These are phyloP conservation scores for Nakazawaea pomicola DNA, from an alignment of 805 yeast species.

Conservation along the genomic window DNA sequence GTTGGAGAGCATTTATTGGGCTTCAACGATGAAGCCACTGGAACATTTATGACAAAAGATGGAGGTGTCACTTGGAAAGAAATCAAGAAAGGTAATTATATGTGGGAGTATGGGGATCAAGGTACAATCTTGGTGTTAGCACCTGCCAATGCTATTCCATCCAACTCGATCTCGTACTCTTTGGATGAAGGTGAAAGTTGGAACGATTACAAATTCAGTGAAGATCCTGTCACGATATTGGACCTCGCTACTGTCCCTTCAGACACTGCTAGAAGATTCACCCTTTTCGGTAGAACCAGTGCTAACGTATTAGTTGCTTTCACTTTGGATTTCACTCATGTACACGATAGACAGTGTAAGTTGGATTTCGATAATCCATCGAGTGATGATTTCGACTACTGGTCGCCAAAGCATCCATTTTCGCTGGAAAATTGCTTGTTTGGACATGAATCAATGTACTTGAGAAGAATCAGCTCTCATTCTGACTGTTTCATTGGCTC, in stretches of 20 bases:
- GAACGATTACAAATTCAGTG: slow-evolving; percentile 60
- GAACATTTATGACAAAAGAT: slow-evolving; percentile 79
- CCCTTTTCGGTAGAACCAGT: slow-evolving; percentile 53
- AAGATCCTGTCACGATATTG: slow-evolving; percentile 45
- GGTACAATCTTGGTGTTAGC: slow-evolving; percentile 83
- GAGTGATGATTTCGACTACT: slow-evolving; percentile 55
- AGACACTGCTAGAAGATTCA: slow-evolving; percentile 79
- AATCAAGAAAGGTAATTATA: slow-evolving; percentile 62
- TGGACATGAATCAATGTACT: slow-evolving; percentile 62
- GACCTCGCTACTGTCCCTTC: slow-evolving; percentile 90
- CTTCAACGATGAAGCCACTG: slow-evolving; percentile 37
- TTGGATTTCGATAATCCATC: slow-evolving; percentile 38
- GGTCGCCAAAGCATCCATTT: slow-evolving; percentile 56
- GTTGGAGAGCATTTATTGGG: slow-evolving; percentile 60
- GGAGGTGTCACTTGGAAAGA: slow-evolving; percentile 91
- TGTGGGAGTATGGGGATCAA: slow-evolving; percentile 97
- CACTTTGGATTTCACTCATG: slow-evolving; percentile 53
- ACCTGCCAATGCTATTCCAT: slow-evolving; percentile 42
- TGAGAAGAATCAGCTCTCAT: slow-evolving; percentile 51
- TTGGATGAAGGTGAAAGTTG: slow-evolving; percentile 78
- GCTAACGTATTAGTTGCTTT: slow-evolving; percentile 26
- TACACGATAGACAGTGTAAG: slow-evolving; percentile 51
- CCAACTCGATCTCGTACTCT: slow-evolving; percentile 61
- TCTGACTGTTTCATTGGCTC: slow-evolving; percentile 68
- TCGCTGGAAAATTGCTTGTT: slow-evolving; percentile 53